Evolutionary conservation across 257 asterid genomes (phyloP).

Genomic region (Leptodermis oblonga): DNA sequence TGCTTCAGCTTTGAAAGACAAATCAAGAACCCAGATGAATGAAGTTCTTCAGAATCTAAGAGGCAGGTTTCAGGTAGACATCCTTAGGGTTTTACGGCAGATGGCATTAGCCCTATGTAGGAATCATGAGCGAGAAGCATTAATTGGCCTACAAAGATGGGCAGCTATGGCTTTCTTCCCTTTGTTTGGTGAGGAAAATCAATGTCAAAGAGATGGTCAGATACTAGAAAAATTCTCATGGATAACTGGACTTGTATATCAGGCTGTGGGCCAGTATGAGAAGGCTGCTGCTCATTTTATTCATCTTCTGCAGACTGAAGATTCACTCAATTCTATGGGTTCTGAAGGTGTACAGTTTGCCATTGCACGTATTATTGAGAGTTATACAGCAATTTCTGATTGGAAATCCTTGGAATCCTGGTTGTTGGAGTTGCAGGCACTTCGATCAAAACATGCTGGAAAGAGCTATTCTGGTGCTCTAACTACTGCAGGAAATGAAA

Average conservation of each 20-base stretch:
- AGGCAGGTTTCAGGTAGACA: slow-evolving; percentile 66
- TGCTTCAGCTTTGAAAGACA: slow-evolving; percentile 56
- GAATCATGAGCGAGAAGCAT: slow-evolving; percentile 70
- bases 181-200: slow-evolving; percentile 60
- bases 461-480: slow-evolving; percentile 89
- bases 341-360: slow-evolving; percentile 86
- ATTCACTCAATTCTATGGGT: slow-evolving; percentile 77
- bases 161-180: slow-evolving; percentile 64
- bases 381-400: slow-evolving; percentile 80
- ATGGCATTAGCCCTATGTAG: slow-evolving; percentile 76
- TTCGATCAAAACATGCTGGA: slow-evolving; percentile 87
- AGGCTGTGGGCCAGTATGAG: slow-evolving; percentile 90
- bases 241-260: slow-evolving; percentile 90
- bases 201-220: slow-evolving; percentile 36
- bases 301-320: slow-evolving; percentile 78
- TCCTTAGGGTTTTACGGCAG: slow-evolving; percentile 54
- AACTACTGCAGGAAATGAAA: slow-evolving; percentile 93
- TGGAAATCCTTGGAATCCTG: slow-evolving; percentile 97
- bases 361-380: slow-evolving; percentile 80
- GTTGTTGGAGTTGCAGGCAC: slow-evolving; percentile 83
- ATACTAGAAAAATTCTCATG: slow-evolving; percentile 64
- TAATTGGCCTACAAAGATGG: slow-evolving; percentile 89
- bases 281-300: slow-evolving; percentile 94
- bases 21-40: slow-evolving; percentile 56
- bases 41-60: slow-evolving; percentile 58